Evolutionary conservation across 169 alveolate species (phyloP).

Genomic region (Amoebophrya sp.): DNA sequence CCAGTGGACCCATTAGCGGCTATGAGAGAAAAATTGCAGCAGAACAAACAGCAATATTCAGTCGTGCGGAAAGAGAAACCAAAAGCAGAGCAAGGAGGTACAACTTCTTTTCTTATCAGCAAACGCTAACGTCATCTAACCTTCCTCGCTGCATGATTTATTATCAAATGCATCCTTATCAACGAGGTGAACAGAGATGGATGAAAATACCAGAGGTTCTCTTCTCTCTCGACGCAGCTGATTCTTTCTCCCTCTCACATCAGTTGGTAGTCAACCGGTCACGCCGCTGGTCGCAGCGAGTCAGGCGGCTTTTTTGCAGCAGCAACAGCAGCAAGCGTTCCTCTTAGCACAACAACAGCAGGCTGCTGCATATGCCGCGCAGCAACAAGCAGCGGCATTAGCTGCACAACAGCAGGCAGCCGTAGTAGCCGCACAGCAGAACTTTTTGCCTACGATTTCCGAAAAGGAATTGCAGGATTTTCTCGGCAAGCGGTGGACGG

Average conservation of each 20-base stretch:
- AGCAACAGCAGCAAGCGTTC: neutral
- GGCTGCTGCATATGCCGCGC: neutral
- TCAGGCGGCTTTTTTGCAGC: neutral
- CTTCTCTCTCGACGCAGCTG: too few species aligned
- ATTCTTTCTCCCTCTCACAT: too few species aligned
- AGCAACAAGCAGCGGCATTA: neutral
- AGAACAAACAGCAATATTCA: neutral
- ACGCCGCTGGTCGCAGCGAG: too few species aligned
- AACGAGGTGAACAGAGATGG: too few species aligned
- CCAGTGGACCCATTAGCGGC: neutral
- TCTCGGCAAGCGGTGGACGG: neutral
- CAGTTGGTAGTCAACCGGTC: too few species aligned
- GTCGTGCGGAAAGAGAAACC: neutral
- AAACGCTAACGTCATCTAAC: too few species aligned
- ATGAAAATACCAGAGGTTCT: too few species aligned
- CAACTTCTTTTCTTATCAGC: too few species aligned
- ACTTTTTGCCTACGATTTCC: neutral
- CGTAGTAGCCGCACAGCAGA: too few species aligned
- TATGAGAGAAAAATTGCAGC: neutral
- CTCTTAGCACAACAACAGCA: neutral
- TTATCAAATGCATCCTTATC: too few species aligned
- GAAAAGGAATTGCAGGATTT: neutral
- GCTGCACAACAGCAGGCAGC: neutral
- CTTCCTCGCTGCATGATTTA: too few species aligned
- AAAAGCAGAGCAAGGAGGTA: too few species aligned